Evolutionary conservation across 179 eudicot genomes (phyloP).

Genomic region (Vitellaria paradoxa): DNA sequence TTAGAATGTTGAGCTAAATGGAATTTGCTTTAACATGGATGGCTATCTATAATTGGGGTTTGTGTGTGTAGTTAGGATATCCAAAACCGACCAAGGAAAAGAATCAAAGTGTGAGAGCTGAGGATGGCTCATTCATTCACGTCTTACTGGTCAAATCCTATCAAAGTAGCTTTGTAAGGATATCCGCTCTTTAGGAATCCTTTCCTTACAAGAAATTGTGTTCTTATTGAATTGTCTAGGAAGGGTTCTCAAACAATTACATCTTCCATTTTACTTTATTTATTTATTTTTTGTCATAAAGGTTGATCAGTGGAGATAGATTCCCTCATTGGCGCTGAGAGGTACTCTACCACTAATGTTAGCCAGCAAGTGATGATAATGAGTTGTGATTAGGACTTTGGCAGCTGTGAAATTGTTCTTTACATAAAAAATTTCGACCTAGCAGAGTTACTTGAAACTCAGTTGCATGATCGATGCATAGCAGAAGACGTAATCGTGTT

Average conservation of each 20-base stretch:
- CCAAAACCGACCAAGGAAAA: conserved; percentile 1
- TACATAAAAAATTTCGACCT: not conserved
- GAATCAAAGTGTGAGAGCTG: not conserved
- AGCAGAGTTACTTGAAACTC: not conserved
- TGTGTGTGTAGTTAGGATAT: conserved; percentile 12
- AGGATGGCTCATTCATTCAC: too few species aligned
- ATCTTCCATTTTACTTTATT: too few species aligned
- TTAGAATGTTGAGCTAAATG: conserved; percentile 8
- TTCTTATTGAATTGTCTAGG: too few species aligned
- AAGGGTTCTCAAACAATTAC: too few species aligned
- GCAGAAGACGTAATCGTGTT: not conserved
- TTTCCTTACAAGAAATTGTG: conserved; percentile 16
- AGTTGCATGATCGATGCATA: not conserved
- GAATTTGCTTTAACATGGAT: conserved; percentile 26
- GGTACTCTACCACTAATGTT: too few species aligned
- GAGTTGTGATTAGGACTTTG: conserved; percentile 1
- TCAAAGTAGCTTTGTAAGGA: conserved; percentile 18
- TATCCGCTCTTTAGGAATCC: conserved; percentile 16
- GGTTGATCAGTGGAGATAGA: conserved; percentile 14
- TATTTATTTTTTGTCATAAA: too few species aligned
- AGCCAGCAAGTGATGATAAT: too few species aligned
- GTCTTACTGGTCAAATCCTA: conserved; percentile 13
- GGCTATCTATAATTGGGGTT: not conserved
- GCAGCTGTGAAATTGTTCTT: conserved; percentile 15
- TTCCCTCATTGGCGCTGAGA: too few species aligned